Evolutionary conservation across 1,284 basidiomycete species (phyloP).

Genomic region (Irpex sp.): DNA sequence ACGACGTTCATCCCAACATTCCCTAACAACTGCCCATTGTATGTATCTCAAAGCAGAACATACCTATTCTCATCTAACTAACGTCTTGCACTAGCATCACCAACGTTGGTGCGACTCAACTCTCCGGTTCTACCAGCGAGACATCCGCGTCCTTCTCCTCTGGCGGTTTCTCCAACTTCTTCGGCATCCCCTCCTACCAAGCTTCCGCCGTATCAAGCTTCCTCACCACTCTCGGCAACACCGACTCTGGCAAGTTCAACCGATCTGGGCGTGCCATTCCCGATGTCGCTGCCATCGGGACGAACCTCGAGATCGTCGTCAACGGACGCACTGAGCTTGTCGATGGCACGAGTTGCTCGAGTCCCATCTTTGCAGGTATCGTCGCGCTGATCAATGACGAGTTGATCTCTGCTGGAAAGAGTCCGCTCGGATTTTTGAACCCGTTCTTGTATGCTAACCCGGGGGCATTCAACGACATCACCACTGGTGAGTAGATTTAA

Average conservation of each 20-base stretch:
- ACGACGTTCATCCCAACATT: conserved; percentile 62
- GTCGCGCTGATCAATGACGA: conserved; percentile 59
- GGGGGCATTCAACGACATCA: conserved; percentile 20
- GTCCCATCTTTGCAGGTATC: conserved; percentile 38
- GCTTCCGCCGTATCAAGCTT: conserved; percentile 30
- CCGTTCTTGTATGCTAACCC: conserved; percentile 44
- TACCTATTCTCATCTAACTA: neutral
- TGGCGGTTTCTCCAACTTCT: conserved; percentile 47
- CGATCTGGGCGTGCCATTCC: conserved; percentile 28
- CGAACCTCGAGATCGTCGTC: conserved; percentile 16
- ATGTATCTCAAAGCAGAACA: conserved; percentile 21
- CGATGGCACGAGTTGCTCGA: conserved; percentile 33
- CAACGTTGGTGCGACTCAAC: conserved; percentile 50
- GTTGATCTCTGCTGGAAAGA: conserved; percentile 35
- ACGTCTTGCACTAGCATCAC: conserved; percentile 29
- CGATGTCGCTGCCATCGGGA: conserved; percentile 26
- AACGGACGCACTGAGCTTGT: conserved; percentile 33
- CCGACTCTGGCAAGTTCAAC: conserved; percentile 26
- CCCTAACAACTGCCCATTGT: conserved; percentile 60
- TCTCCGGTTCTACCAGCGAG: conserved; percentile 42
- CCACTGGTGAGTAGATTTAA: conserved; percentile 4
- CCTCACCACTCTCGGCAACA: conserved; percentile 22
- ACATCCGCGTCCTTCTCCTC: conserved; percentile 29
- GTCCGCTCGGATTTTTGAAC: conserved; percentile 56
- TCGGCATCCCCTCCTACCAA: conserved; percentile 40